Evolutionary conservation across 2,329 filamentous ascomycete genomes (phyloP).

Genomic region (Ceratocystis alfenasii): DNA sequence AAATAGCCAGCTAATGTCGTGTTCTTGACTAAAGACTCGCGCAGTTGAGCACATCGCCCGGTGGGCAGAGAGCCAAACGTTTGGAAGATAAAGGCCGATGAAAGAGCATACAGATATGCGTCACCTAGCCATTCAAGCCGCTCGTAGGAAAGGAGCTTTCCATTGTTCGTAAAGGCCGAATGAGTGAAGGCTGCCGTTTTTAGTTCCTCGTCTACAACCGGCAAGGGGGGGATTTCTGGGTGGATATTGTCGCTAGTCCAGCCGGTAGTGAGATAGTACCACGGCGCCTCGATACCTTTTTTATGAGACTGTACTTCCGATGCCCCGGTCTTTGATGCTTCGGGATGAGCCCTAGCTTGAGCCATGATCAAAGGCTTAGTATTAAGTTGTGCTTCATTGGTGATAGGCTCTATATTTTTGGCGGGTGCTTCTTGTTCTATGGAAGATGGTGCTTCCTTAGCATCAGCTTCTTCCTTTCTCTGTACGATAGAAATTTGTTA

Average conservation of each 20-base stretch:
- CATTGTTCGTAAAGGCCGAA: slow-evolving; percentile 33
- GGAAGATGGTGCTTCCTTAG: not conserved
- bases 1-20: slow-evolving; percentile 61
- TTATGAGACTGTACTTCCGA: not conserved
- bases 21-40: slow-evolving; percentile 73
- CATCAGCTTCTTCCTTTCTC: slow-evolving; percentile 8
- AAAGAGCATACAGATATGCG: slow-evolving; percentile 67
- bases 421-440: not conserved
- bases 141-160: slow-evolving; percentile 52
- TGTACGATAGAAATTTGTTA: not conserved
- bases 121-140: slow-evolving; percentile 82
- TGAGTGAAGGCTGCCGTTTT: slow-evolving; percentile 58
- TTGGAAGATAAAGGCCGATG: slow-evolving; percentile 61
- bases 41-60: slow-evolving; percentile 61
- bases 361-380: not conserved
- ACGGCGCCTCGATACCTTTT: slow-evolving; percentile 22
- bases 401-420: not conserved
- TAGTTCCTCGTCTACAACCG: slow-evolving; percentile 49
- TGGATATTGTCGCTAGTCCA: slow-evolving; percentile 43
- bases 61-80: slow-evolving; percentile 54
- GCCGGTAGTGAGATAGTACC: slow-evolving; percentile 30
- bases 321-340: not conserved
- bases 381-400: not conserved
- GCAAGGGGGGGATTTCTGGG: slow-evolving; percentile 43
- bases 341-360: not conserved